Evolutionary conservation across 2,329 filamentous ascomycete genomes (phyloP), one percentile per base, ranked within the genome.

Genomic region (Elsinoe ampelina): DNA sequence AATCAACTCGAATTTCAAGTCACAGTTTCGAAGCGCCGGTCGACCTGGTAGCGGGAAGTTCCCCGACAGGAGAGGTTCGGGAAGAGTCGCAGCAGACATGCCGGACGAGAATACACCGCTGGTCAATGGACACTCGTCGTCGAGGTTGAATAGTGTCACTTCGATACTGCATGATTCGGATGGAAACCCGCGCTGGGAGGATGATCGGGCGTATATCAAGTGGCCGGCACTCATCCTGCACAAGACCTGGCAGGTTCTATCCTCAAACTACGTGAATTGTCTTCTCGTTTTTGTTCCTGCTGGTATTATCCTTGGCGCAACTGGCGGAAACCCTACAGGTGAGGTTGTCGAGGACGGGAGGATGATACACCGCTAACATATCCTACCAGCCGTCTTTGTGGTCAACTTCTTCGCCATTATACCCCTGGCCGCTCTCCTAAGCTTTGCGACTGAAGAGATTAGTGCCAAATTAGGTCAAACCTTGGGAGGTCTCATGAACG

Each of bases 351-450:
- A 6, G 6, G 3, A 26, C 6, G 22, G 22, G 22, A 26, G 22
- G 22, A 26, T 6, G 22, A 26, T 26, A 26, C 22, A 3, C 22
- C 3, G 22, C 22, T 26, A 26, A 26, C 6, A 26, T 6, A 26
- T 26, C 22, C 22, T 26, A 26, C 22, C 22, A 26, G 79, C 80
- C 57, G 80, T 89, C 61, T 96, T 97, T 66, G 81, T 91, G 57
- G 80, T 96, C 72, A 97, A 96, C 74, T 96, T 96, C 66, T 81
- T 96, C 61, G 91, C 91, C 60, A 95, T 96, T 63, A 85, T 96
- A 58, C 91, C 91, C 0, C 77, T 96, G 43, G 92, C 92, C 2
- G 87, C 86, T 13, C 84, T 95, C 75, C 77, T 97, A 22, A 86
- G 87, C 64, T 95, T 87, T 65, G 88, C 89, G 0, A 96, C 92